Base-by-base conservation (phyloP, 106 monocot genomes). In the Apostasia ramifera region DNA sequence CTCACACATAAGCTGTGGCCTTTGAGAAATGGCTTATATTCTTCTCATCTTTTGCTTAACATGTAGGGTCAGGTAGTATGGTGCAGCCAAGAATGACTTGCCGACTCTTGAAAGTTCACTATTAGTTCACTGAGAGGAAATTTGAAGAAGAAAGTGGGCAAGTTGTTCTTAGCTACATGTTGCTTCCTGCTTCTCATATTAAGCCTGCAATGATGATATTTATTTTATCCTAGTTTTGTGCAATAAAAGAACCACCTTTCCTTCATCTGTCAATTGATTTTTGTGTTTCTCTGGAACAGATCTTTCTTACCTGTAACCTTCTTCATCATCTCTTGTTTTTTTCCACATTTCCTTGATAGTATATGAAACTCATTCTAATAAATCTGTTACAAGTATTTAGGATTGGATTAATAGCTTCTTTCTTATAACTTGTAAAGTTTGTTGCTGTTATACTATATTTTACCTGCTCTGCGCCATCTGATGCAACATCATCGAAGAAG, bases 21-120 rank as follows among this genome's bases (percentile, higher is more conserved):
- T 13, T 15, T 51, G 41, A 43, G n/a, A 46, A 44, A 40, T 67
- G 42, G 7, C 0, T 5, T 1, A 59, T 68, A 43, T 58, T 7
- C 44, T 58, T 47, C 68, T 78, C 71, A 73, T 85, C 58, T 49
- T 4, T 71, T 53, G 88, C 81, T 78, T 81, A 60, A 67, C 88
- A 88, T 84, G 78, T 57, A 79, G 81, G 13, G 14, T 76, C 63
- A 76, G 81, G 81, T 77, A 79, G 73, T 63, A 67, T 56, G 63
- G 66, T 84, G 88, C 84, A 88, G 88, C 88, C 88, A 88, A 88
- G 88, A 81, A 88, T 88, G 88, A 88, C 77, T 88, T 88, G 88
- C 84, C 88, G 78, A 79, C 79, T 13, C 61, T 50, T 58, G 8
- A 8, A 55, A 40, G 14, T 3, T 4, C 1, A 55, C 69, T 55